These are phyloP conservation scores for Chrysoporthe deuterocubensis DNA, from an alignment of 2,329 filamentous ascomycete genomes.

Conservation along the genomic window DNA sequence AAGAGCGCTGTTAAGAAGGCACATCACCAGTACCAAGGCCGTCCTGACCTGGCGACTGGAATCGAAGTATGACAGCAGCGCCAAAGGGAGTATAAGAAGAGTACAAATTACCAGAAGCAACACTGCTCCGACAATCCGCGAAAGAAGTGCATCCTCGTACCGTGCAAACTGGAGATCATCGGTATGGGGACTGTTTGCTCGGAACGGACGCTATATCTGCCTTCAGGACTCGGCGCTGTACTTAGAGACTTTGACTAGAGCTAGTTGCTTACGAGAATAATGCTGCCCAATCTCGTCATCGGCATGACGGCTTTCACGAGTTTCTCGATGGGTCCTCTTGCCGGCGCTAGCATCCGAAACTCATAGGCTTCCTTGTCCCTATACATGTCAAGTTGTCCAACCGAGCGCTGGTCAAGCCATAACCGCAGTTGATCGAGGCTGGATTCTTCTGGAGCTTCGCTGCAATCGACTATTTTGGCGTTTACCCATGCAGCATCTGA, in stretches of 20 bases:
- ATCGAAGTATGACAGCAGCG: constrained; percentile 19
- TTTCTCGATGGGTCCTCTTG: constrained; percentile 11
- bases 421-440: constrained; percentile 8
- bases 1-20: constrained; percentile 12
- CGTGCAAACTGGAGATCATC: background rate
- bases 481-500: constrained; percentile 6
- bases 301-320: constrained; percentile 1
- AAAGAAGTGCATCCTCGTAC: background rate
- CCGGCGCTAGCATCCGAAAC: background rate
- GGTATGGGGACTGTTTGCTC: background rate
- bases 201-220: background rate
- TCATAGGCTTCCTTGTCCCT: background rate
- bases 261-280: constrained; percentile 2
- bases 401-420: constrained; percentile 3
- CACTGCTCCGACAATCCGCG: constrained; percentile 1
- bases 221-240: background rate
- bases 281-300: background rate
- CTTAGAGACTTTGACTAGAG: background rate
- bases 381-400: constrained; percentile 1
- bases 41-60: background rate
- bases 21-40: constrained; percentile 8
- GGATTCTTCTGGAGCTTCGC: background rate
- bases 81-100: constrained; percentile 14
- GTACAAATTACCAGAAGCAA: constrained; percentile 8
- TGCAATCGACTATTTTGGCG: background rate